Percentiles rank a stretch among this genome's conserved stretches.
Evolutionary conservation across 768 basidiomycete species (phyloP).

Genomic region (Pleurotus pulmonarius): DNA sequence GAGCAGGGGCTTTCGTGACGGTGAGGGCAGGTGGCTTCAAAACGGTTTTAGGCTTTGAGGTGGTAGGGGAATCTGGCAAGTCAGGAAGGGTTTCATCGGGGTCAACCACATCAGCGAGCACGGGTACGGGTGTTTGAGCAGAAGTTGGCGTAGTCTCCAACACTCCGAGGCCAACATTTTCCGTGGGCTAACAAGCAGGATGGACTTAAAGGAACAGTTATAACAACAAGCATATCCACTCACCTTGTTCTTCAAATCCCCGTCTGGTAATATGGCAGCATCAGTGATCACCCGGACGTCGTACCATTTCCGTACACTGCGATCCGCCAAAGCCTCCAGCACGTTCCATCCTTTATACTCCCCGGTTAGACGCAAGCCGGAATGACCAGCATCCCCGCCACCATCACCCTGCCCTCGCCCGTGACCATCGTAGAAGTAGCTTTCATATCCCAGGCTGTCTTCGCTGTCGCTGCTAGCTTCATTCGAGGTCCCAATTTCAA

Average conservation of each 20-base stretch:
- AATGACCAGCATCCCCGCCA: slow-evolving; percentile 68
- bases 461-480: slow-evolving; percentile 72
- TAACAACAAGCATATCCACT: slow-evolving; percentile 11
- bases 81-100: slow-evolving; percentile 28
- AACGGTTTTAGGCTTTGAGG: slow-evolving; percentile 15
- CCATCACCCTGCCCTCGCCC: slow-evolving; percentile 78
- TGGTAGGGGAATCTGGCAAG: slow-evolving; percentile 13
- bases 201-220: neutral
- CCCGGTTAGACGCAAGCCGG: slow-evolving; percentile 70
- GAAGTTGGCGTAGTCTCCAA: slow-evolving; percentile 1
- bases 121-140: slow-evolving; percentile 60
- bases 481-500: slow-evolving; percentile 61
- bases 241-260: slow-evolving; percentile 50
- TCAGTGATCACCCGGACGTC: slow-evolving; percentile 70
- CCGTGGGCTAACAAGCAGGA: slow-evolving; percentile 8
- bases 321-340: slow-evolving; percentile 91
- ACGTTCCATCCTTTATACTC: slow-evolving; percentile 93
- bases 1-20: slow-evolving; percentile 61
- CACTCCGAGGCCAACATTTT: slow-evolving; percentile 4
- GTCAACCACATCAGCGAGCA: slow-evolving; percentile 41
- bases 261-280: slow-evolving; percentile 30
- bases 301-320: slow-evolving; percentile 83
- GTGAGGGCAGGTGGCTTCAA: slow-evolving; percentile 48
- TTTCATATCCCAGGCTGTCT: slow-evolving; percentile 81
- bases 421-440: slow-evolving; percentile 81